phyloP scores from a whole-genome alignment of 495 filamentous ascomycete genomes.

The Polyplosphaeria fusca region DNA sequence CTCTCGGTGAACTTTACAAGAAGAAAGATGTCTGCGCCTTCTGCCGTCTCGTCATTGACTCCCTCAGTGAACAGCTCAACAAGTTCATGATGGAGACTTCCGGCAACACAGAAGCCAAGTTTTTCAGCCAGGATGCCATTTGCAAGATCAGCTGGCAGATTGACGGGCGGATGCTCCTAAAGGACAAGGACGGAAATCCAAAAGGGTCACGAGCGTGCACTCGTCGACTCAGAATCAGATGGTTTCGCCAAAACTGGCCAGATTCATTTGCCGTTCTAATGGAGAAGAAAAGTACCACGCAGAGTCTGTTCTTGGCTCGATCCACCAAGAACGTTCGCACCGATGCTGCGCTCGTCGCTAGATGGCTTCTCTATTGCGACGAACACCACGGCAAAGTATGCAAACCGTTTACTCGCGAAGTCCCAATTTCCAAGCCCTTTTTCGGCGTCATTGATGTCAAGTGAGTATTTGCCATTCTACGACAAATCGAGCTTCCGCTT shows the following conservation, averaged over 20 bases:
- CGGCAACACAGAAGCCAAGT: slow-evolving; percentile 1
- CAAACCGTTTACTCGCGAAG: not conserved
- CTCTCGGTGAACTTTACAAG: not conserved
- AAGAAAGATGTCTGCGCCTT: not conserved
- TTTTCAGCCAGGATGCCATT: not conserved
- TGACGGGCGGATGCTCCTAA: slow-evolving; percentile 1
- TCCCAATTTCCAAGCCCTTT: slow-evolving; percentile 5
- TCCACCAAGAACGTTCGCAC: not conserved
- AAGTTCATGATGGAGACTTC: not conserved
- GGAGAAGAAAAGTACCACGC: slow-evolving; percentile 4
- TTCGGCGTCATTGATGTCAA: not conserved
- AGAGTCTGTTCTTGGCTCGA: slow-evolving; percentile 6
- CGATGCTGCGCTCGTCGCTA: slow-evolving; percentile 1
- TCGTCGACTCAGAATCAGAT: not conserved
- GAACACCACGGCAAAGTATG: slow-evolving; percentile 1
- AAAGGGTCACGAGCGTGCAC: not conserved
- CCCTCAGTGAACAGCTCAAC: not conserved
- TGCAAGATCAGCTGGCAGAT: slow-evolving; percentile 6
- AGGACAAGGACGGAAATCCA: not conserved
- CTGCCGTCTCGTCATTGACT: not conserved
- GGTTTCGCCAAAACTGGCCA: not conserved
- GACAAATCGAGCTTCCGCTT: too few species aligned
- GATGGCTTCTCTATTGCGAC: slow-evolving; percentile 4
- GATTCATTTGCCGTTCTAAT: slow-evolving; percentile 8
- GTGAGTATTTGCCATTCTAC: too few species aligned